Percentiles rank a stretch among this genome's conserved stretches.
These are phyloP conservation scores for Lentinula aciculospora DNA, from an alignment of 768 basidiomycete species.

Conservation along the genomic window DNA sequence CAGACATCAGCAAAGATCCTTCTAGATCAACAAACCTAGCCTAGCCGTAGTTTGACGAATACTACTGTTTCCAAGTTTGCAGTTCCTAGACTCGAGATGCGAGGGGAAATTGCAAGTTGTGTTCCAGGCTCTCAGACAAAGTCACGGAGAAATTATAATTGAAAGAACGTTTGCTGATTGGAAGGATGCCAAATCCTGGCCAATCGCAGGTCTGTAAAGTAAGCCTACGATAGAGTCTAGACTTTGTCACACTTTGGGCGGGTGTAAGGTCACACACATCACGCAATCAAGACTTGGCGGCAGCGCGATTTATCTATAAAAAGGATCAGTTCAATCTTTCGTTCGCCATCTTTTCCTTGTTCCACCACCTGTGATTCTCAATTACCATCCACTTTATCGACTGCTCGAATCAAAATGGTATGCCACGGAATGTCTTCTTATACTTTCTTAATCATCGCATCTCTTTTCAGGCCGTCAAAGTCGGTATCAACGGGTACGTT, in stretches of 20 bases:
- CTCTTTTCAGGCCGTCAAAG: conserved; percentile 52
- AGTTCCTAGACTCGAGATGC: no score
- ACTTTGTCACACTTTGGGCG: background rate
- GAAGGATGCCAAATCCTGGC: background rate
- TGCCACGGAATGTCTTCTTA: background rate
- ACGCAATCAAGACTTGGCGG: background rate
- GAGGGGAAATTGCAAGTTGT: no score
- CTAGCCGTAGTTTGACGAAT: background rate
- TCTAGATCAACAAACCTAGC: background rate
- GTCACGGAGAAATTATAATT: background rate
- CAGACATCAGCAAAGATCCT: background rate
- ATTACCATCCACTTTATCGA: background rate
- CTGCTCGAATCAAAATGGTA: conserved; percentile 6
- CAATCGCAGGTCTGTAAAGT: background rate
- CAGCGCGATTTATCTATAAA: conserved; percentile 8
- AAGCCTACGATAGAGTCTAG: background rate
- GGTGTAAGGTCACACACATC: background rate
- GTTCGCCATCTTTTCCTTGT: background rate
- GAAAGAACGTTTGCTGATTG: background rate
- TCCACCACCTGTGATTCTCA: background rate
- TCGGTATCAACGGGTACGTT: conserved; percentile 93
- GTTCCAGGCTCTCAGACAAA: no score
- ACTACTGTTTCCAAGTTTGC: no score
- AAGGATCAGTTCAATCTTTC: background rate
- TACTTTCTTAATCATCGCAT: background rate